Evolutionary conservation across 306 rosid genomes (phyloP), one percentile per base, ranked within the genome.

Genomic region (Quercus ilex): DNA sequence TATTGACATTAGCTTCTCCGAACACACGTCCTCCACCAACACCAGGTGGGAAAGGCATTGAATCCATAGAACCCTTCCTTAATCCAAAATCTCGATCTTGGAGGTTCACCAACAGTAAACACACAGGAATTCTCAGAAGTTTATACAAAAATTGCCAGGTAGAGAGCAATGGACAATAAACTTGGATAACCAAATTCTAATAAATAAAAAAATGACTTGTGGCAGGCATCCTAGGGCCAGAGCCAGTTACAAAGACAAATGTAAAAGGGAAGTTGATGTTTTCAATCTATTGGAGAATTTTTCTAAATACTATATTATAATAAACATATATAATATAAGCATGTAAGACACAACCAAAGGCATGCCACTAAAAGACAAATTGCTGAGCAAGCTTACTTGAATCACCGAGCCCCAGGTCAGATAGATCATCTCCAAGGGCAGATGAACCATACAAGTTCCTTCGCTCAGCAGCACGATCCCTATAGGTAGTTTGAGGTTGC

Each of bases 21-120:
- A 82, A 82, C 33, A 78, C 80, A 49, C 93, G 97, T 77, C 99
- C 99, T 75, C 99, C 99, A 78, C 99, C 99, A 79, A 95, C 99
- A 76, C 99, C 99, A 26, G 99, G 99, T 57, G 99, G 99, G 55
- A 95, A 95, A 78, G 99, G 99, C 98, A 92, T 95, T 73, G 97
- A 75, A 85, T 95, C 98, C 80, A 78, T 62, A 62, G 82, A 84
- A 78, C 98, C 94, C 88, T 90, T 95, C 85, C 93, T 91, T 62
- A 83, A 84, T 69, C 94, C 79, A 79, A 84, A 79, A 76, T 91
- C 99, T 86, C 91, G 92, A 90, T 84, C 99, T 94, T 92, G 81
- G 83, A 87, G 74, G 72, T 86, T 81, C 84, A 85, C 82, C 83
- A 74, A 80, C 74, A 73, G 82, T 89, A 81, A 86, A 84, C 83